Evolutionary conservation across 2,329 filamentous ascomycete species (phyloP).

Genomic region (Aureobasidium zeae): DNA sequence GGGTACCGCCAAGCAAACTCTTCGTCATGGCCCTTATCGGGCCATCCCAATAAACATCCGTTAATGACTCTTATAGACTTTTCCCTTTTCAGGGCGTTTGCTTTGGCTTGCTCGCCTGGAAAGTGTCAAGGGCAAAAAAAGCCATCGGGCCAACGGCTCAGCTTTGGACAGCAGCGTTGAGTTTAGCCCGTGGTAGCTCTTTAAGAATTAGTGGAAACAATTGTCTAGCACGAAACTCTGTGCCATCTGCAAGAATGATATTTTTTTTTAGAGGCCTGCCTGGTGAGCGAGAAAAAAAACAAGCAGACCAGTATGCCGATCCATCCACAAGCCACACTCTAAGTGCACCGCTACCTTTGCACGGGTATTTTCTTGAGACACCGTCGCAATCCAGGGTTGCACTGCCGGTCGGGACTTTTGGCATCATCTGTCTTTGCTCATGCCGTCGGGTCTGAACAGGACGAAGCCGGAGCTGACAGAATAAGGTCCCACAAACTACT

Average conservation of each 20-base stretch:
- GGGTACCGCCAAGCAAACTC: neutral
- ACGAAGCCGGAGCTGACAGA: too few relatives aligned
- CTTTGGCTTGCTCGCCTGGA: slow-evolving; percentile 7
- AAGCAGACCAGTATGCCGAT: slow-evolving; percentile 14
- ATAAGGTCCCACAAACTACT: too few relatives aligned
- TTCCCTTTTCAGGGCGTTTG: slow-evolving; percentile 11
- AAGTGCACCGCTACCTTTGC: slow-evolving; percentile 7
- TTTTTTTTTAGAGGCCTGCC: too few relatives aligned
- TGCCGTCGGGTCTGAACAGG: neutral
- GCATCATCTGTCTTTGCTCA: neutral
- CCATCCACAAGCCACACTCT: slow-evolving; percentile 14
- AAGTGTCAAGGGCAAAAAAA: slow-evolving; percentile 1
- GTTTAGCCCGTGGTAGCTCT: slow-evolving; percentile 1
- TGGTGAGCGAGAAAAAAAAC: too few relatives aligned
- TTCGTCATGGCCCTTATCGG: neutral
- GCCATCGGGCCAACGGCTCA: slow-evolving; percentile 5
- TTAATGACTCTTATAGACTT: slow-evolving; percentile 14
- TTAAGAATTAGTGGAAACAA: slow-evolving; percentile 15
- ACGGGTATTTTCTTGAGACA: neutral
- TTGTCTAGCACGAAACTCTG: neutral
- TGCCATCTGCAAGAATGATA: too few relatives aligned
- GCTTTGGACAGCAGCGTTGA: slow-evolving; percentile 1
- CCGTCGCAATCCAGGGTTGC: slow-evolving; percentile 6
- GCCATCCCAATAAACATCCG: slow-evolving; percentile 2
- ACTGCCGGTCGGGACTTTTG: slow-evolving; percentile 15